Evolutionary conservation across 148 eudicot species (phyloP), one percentile per base, ranked within the genome.

Genomic region (Rhododendron mucronatum): DNA sequence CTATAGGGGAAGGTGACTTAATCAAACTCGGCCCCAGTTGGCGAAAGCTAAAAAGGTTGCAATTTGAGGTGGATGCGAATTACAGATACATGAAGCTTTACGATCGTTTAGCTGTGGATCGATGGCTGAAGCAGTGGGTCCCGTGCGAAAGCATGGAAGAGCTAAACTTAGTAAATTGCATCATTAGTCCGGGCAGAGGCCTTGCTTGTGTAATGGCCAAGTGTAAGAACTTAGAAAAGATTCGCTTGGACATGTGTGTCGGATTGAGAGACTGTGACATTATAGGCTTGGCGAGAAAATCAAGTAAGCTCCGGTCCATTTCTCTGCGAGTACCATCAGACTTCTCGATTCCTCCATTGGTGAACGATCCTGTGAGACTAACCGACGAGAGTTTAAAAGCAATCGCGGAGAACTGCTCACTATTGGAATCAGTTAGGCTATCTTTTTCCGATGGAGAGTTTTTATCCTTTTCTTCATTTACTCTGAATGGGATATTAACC

Each of bases 1-100:
- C 93, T 3, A 95, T 95, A 81, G 96, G 98, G 84, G 98, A 95
- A 92, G 96, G 94, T 73, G 96, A 94, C 89, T 88, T 96, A 83
- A 89, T 95, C 55, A 95, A 90, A 90, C 93, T 96, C 21, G 97
- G 95, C 37, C 87, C 85, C 26, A 89, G 90, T 85, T 96, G 99
- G 99, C 88, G 88, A 51, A 95, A 91, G 71, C 87, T 96, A 26
- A 94, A 93, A 86, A 82, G 84, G 37, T 86, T 96, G 30, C 94
- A 94, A 18, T 95, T 92, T 82, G 97, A 96, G 89, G 95, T 93
- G 74, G 99, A 95, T 87, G 89, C 94, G 21, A 95, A 95, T 89
- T 94, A 95, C 87, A 91, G 97, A 0, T 96, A 94, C 83, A 94
- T 95, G 98, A 96, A 94, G 87, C 86, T 93, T 65, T 93, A 93